phyloP scores from a whole-genome alignment of 345 rosid species.

The Bruguiera parviflora region DNA sequence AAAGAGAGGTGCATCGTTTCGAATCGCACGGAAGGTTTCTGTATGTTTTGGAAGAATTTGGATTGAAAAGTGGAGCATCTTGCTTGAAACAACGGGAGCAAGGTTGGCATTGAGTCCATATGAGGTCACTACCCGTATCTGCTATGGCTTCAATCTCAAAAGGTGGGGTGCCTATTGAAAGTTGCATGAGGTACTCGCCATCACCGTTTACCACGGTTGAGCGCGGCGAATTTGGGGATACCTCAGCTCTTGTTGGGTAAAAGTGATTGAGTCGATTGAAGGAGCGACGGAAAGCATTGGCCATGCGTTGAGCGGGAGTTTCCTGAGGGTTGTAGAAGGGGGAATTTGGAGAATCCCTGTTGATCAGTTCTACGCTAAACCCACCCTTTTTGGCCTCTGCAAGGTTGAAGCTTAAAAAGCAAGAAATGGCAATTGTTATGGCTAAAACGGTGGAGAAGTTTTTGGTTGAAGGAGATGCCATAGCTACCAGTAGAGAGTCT shows the following conservation, averaged over 20 bases:
- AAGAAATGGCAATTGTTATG: background rate
- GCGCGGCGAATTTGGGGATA: background rate
- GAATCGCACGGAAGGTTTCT: constrained; percentile 7
- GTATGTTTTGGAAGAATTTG: constrained; percentile 34
- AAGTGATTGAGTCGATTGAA: constrained; percentile 3
- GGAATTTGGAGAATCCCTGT: constrained; percentile 28
- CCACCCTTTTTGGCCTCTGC: constrained; percentile 14
- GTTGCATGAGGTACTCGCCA: constrained; percentile 19
- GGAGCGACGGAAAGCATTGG: constrained; percentile 17
- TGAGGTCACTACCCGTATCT: constrained; percentile 26
- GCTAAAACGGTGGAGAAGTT: too few species aligned
- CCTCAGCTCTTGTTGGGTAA: background rate
- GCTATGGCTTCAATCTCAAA: constrained; percentile 13
- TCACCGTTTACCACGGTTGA: background rate
- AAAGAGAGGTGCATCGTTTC: background rate
- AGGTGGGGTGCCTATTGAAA: constrained; percentile 18
- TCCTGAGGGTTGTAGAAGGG: constrained; percentile 17
- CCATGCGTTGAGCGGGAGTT: background rate
- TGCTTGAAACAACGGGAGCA: constrained; percentile 15
- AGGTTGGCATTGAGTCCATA: constrained; percentile 24
- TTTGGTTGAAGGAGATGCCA: too few species aligned
- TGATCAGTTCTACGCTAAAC: constrained; percentile 27
- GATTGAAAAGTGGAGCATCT: constrained; percentile 17
- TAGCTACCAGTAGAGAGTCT: too few species aligned
- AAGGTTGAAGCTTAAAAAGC: background rate